Percentiles rank a stretch among this genome's conserved stretches.
Evolutionary conservation across 352 stramenopile genomes (phyloP).

Genomic region (Phytophthora idaei): DNA sequence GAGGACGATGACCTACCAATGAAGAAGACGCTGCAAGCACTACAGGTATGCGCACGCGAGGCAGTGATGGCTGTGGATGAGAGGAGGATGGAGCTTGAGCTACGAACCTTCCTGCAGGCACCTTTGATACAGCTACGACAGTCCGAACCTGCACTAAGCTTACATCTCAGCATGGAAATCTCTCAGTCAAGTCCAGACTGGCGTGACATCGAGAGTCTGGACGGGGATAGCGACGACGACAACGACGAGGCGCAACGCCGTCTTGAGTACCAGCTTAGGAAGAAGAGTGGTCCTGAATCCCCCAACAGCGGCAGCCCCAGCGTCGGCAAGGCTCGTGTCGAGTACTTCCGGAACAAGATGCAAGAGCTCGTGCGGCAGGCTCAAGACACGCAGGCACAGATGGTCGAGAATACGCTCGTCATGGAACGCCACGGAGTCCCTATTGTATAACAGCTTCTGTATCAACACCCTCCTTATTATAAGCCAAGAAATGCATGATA

Average conservation of each 20-base stretch:
- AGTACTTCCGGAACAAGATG: constrained; percentile 73
- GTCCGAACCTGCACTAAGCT: constrained; percentile 47
- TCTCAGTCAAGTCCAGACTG: constrained; percentile 17
- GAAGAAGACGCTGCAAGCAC: constrained; percentile 30
- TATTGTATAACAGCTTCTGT: constrained; percentile 27
- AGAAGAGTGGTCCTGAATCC: constrained; percentile 20
- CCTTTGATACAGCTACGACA: constrained; percentile 52
- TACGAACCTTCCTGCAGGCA: constrained; percentile 58
- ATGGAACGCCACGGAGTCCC: constrained; percentile 54
- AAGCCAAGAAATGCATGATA: constrained; percentile 18
- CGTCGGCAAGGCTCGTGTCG: constrained; percentile 24
- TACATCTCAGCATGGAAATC: constrained; percentile 34
- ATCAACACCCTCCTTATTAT: constrained; percentile 3
- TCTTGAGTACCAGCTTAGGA: constrained; percentile 23
- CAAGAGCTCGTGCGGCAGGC: constrained; percentile 69
- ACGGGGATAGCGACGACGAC: constrained; percentile 31
- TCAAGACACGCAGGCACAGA: constrained; percentile 70
- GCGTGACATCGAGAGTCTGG: constrained; percentile 27
- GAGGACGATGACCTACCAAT: constrained; percentile 50
- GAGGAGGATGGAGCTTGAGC: constrained; percentile 50
- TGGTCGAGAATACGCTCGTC: constrained; percentile 62
- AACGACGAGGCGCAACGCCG: constrained; percentile 25
- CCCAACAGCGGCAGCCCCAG: constrained; percentile 8
- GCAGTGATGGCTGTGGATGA: constrained; percentile 49
- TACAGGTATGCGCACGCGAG: constrained; percentile 45